Evolutionary conservation across 2,329 filamentous ascomycete genomes (phyloP).

Genomic region (Colletotrichum cordylinicola): DNA sequence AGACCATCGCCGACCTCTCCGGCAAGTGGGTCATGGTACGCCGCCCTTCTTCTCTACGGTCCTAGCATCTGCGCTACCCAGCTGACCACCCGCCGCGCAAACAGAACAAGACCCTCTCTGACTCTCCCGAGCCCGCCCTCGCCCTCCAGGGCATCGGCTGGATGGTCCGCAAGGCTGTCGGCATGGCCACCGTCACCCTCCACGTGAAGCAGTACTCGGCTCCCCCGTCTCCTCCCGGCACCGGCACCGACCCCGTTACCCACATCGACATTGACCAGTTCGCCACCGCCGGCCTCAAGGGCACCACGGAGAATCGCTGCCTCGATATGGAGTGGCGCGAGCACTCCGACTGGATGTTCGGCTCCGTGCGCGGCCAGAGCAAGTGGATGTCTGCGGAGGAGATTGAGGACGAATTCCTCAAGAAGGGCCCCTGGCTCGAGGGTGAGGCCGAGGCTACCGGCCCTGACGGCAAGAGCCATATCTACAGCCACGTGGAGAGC

Average conservation of each 20-base stretch:
- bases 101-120: slow-evolving; percentile 79
- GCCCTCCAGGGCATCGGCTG: slow-evolving; percentile 75
- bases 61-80: not conserved
- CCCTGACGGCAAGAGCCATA: slow-evolving; percentile 64
- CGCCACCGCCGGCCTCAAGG: slow-evolving; percentile 73
- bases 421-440: slow-evolving; percentile 60
- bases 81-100: not conserved
- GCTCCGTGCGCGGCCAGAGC: slow-evolving; percentile 67
- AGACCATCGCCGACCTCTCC: slow-evolving; percentile 71
- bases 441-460: slow-evolving; percentile 56
- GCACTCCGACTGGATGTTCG: slow-evolving; percentile 83
- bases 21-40: slow-evolving; percentile 75
- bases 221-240: slow-evolving; percentile 44
- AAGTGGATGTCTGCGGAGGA: slow-evolving; percentile 53
- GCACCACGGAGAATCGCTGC: slow-evolving; percentile 63
- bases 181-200: slow-evolving; percentile 72
- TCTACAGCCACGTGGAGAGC: slow-evolving; percentile 69
- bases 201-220: slow-evolving; percentile 61
- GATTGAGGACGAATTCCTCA: slow-evolving; percentile 61
- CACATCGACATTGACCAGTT: slow-evolving; percentile 78
- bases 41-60: not conserved
- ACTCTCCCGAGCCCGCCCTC: slow-evolving; percentile 72
- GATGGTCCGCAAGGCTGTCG: slow-evolving; percentile 75
- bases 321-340: slow-evolving; percentile 59
- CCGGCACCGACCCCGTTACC: slow-evolving; percentile 45